Base-by-base conservation (phyloP, 257 asterid genomes). In the Petrea volubilis region DNA sequence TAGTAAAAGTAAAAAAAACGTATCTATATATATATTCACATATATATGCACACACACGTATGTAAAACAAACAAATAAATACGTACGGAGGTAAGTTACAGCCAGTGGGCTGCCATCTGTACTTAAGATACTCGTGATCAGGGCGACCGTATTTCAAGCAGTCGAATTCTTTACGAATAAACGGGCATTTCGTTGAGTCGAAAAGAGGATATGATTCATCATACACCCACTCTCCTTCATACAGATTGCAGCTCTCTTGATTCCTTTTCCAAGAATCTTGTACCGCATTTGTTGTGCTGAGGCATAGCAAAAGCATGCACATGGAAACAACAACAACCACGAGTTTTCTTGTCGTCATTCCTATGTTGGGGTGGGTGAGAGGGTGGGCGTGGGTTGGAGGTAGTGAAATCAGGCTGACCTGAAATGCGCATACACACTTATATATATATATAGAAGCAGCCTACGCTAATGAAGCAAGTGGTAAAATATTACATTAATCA, bases 61-160 rank as follows among this genome's bases (percentile, higher is more conserved):
- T 31, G n/a, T n/a, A n/a, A n/a, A n/a, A 27, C 25, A 3, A 13
- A 17, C 4, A 13, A 14, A 18, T 18, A 0, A 1, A 38, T 8
- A 43, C 41, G 5, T 76, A 88, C 96, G 83, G 71, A 2, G 93
- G 85, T 55, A 88, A 52, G 63, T 76, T 18, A 68, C 97, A 86
- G 11, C 62, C 74, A 21, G 53, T 75, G n/a, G 96, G 96, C 21
- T 88, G 87, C 96, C 96, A 90, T 77, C 90, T 75, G 41, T 83
- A 88, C 29, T 83, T 81, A 28, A 88, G 96, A 43, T 81, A 90
- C 34, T 65, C 46, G 31, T 18, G 87, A 67, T 90, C 85, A 0
- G 84, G 66, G 18, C 87, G 79, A 0, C 90, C 96, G 28, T 52
- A 90, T 71, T 83, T 88, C 21, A 80, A 43, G 80, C 97, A 90